Percentiles rank a stretch among this genome's conserved stretches.
Conservation (phyloP, 2,329 filamentous ascomycete genomes). For the Monosporascus sp. region DNA sequence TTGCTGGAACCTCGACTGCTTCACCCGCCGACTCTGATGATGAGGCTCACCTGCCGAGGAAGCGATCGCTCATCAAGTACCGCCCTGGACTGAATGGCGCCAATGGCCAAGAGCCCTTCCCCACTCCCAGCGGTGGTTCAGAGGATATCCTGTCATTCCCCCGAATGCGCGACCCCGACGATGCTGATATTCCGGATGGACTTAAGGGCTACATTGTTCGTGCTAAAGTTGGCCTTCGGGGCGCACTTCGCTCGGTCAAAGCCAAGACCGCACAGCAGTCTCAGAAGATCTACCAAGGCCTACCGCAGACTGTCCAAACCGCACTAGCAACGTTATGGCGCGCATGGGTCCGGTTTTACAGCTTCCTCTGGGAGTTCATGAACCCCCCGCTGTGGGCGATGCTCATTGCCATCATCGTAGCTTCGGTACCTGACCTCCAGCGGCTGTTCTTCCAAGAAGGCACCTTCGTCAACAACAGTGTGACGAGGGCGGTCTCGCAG, state of each 20-base stretch:
- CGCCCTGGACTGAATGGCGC: constrained; percentile 13
- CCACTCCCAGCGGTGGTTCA: constrained; percentile 34
- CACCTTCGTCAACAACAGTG: constrained; percentile 87
- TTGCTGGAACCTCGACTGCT: constrained; percentile 43
- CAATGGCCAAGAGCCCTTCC: constrained; percentile 15
- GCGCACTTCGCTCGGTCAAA: constrained; percentile 19
- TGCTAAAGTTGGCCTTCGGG: constrained; percentile 27
- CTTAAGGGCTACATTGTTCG: constrained; percentile 36
- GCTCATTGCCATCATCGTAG: constrained; percentile 84
- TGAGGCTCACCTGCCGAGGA: constrained; percentile 27
- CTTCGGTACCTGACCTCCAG: constrained; percentile 79
- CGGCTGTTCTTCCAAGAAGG: constrained; percentile 81
- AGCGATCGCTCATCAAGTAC: constrained; percentile 28
- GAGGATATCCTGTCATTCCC: constrained; percentile 61
- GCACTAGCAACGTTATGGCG: constrained; percentile 24
- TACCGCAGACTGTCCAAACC: constrained; percentile 38
- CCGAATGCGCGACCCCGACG: constrained; percentile 41
- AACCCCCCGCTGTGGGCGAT: constrained; percentile 98
- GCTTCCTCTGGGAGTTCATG: constrained; percentile 88
- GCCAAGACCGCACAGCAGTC: constrained; percentile 9
- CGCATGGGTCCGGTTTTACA: constrained; percentile 43
- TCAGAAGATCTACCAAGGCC: constrained; percentile 26
- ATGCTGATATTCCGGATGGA: constrained; percentile 35
- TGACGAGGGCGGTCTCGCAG: constrained; percentile 80
- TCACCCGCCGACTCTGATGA: constrained; percentile 46